These are phyloP conservation scores for Russula olivacea DNA, from an alignment of 768 basidiomycete species.

Conservation along the genomic window DNA sequence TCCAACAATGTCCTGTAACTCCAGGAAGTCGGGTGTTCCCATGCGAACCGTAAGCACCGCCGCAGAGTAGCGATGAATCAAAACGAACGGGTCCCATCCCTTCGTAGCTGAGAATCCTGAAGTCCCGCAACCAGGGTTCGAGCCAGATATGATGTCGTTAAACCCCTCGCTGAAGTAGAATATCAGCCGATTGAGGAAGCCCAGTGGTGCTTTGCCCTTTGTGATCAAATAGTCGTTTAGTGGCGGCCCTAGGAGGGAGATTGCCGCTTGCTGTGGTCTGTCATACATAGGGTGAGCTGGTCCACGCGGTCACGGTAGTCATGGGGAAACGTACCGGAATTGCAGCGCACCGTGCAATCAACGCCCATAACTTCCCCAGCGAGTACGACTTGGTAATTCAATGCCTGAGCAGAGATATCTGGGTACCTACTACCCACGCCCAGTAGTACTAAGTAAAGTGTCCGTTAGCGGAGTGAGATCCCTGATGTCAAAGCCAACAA, in stretches of 20 bases:
- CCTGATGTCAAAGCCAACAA: background rate
- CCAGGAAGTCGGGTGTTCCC: conserved; percentile 32
- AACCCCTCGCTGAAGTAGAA: conserved; percentile 25
- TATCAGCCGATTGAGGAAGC: conserved; percentile 39
- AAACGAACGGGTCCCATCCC: conserved; percentile 23
- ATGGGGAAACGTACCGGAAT: conserved; percentile 29
- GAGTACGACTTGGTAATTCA: conserved; percentile 54
- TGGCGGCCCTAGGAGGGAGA: too few species aligned
- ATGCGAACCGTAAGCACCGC: conserved; percentile 8
- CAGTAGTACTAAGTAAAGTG: conserved; percentile 25
- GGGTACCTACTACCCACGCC: conserved; percentile 35
- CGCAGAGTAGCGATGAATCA: background rate
- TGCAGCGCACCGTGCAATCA: conserved; percentile 41
- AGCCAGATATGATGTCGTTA: conserved; percentile 50
- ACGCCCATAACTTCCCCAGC: conserved; percentile 40
- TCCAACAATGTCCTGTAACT: conserved; percentile 27
- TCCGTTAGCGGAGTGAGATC: background rate
- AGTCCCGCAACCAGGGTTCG: conserved; percentile 59
- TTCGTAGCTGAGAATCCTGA: conserved; percentile 34
- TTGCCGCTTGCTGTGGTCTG: conserved; percentile 32
- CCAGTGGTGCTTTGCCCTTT: conserved; percentile 31
- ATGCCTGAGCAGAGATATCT: conserved; percentile 42
- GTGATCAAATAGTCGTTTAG: conserved; percentile 36
- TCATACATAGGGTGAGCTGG: background rate
- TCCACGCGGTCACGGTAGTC: background rate